Base-by-base conservation (phyloP, 2,329 filamentous ascomycete genomes). In the Periconia sp. region DNA sequence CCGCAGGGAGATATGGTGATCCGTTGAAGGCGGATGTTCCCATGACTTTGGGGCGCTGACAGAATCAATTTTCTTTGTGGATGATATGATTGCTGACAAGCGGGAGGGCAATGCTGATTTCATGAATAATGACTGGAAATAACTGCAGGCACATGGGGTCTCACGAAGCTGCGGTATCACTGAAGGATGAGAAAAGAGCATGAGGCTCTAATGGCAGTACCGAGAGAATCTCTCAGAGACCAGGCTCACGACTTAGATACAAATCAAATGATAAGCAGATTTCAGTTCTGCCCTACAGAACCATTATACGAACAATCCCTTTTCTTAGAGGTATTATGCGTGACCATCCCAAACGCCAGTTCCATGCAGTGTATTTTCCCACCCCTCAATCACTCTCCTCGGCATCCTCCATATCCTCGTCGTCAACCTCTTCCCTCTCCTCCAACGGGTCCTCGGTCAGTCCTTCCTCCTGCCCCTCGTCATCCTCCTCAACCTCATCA, bases 401-500 rank as follows among this genome's bases (percentile, higher is more conserved):
- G 59, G 88, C 86, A 53, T 87, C 85, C 23, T 77, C 70, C 54
- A 77, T 82, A 1, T 78, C 76, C 48, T 77, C 76, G 15, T 78
- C 77, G 1, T 75, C 74, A 3, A 73, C 71, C 9, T 77, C 74
- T 41, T 77, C 77, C 18, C 78, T 77, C 3, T 79, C 79, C 58
- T 76, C 77, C 5, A 74, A 63, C 46, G 58, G 63, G 55, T 77
- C 74, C 23, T 76, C 76, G 17, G 76, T 74, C 49, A 78, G 66
- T 33, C 78, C 78, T 45, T 82, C 81, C 10, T 77, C 75, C 5
- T 79, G 78, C 47, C 83, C 81, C 40, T 77, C 75, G 5, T 79
- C 78, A 47, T 83, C 81, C 41, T 83, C 81, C 43, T 82, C 81
- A 10, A 81, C 79, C 3, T 80, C 83, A 15, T 82, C 83, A 0